Percentiles rank a stretch among this genome's conserved stretches.
phyloP scores from a whole-genome alignment of 805 yeast species.

The Ogataea pini region DNA sequence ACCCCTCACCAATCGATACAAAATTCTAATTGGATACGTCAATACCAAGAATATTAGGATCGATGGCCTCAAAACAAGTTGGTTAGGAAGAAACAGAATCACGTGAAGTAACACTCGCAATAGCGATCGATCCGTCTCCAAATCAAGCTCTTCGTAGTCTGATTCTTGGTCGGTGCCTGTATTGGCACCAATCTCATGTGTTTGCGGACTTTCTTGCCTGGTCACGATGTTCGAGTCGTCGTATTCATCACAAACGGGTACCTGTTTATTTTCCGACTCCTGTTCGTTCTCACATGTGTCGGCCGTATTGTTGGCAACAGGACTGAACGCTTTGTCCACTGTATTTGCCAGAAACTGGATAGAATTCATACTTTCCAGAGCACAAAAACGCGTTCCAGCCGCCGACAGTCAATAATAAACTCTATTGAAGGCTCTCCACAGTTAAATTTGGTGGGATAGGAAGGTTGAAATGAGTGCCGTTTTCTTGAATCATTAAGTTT shows the following conservation, averaged over 20 bases:
- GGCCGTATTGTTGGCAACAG: slow-evolving; percentile 9
- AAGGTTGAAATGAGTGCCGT: neutral
- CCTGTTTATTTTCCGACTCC: neutral
- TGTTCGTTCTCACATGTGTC: neutral
- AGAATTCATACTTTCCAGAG: slow-evolving; percentile 31
- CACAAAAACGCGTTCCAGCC: too few relatives aligned
- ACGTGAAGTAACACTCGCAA: slow-evolving; percentile 28
- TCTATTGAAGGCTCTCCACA: too few relatives aligned
- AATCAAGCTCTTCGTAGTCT: slow-evolving; percentile 15
- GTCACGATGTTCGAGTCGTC: slow-evolving; percentile 27
- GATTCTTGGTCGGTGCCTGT: slow-evolving; percentile 15
- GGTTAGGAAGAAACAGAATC: slow-evolving; percentile 49
- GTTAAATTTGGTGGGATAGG: neutral
- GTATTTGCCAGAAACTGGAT: slow-evolving; percentile 34
- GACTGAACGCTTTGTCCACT: slow-evolving; percentile 34
- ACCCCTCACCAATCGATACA: neutral
- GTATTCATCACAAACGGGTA: neutral
- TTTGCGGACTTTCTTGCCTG: slow-evolving; percentile 18
- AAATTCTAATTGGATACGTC: slow-evolving; percentile 55
- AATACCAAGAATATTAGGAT: slow-evolving; percentile 49
- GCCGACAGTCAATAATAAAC: too few relatives aligned
- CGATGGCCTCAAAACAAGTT: slow-evolving; percentile 54
- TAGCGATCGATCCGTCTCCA: slow-evolving; percentile 17
- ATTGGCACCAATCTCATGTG: neutral
- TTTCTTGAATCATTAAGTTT: neutral